Evolutionary conservation across 768 basidiomycete species (phyloP).

Genomic region (Exidia glandulosa): DNA sequence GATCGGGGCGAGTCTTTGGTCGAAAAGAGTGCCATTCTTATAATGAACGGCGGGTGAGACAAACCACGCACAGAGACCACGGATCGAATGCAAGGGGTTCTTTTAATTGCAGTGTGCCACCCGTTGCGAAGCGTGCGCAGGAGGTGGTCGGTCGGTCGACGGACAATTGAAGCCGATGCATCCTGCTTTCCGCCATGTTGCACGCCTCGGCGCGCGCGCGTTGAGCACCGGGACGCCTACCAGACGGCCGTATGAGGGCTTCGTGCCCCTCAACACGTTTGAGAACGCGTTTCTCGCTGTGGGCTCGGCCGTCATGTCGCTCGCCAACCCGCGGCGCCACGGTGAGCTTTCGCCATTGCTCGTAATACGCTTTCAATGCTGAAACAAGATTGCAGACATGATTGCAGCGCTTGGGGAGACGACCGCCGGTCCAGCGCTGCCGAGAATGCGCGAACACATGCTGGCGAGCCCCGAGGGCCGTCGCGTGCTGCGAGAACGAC

Average conservation of each 20-base stretch:
- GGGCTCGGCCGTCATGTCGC: constrained; percentile 75
- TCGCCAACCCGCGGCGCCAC: constrained; percentile 71
- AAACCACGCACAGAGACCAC: too few relatives aligned
- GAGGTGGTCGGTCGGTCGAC: neutral
- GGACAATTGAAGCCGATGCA: neutral
- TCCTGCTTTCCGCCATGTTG: neutral
- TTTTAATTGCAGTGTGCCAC: too few relatives aligned
- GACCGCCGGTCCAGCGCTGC: constrained; percentile 71
- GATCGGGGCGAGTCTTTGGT: too few relatives aligned
- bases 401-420: constrained; percentile 90
- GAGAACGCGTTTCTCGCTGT: constrained; percentile 78
- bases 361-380: neutral
- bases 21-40: too few relatives aligned
- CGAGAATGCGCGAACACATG: constrained; percentile 67
- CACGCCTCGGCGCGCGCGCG: neutral
- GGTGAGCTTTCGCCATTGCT: constrained; percentile 38
- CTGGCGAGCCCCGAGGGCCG: constrained; percentile 72
- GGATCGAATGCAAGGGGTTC: too few relatives aligned
- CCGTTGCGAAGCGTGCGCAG: neutral
- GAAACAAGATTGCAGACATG: constrained; percentile 53
- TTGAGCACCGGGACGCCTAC: neutral
- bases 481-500: constrained; percentile 70
- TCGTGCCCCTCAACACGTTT: constrained; percentile 70
- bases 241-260: constrained; percentile 56
- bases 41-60: too few relatives aligned